phyloP scores from a whole-genome alignment of 768 basidiomycete genomes.

The Rhodosporidiobolus sp. region DNA sequence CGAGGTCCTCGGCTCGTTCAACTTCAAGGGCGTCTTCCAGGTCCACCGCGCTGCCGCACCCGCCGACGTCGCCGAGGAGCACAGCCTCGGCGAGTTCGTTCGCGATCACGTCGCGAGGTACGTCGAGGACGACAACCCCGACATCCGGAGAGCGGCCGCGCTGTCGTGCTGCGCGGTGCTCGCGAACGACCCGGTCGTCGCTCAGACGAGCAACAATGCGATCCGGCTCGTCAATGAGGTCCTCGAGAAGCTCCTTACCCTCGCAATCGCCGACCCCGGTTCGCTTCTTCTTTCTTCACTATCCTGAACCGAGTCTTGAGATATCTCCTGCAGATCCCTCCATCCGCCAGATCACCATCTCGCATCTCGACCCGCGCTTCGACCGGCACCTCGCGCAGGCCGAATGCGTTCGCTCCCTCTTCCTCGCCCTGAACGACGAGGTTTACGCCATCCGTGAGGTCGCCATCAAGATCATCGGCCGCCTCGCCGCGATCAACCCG shows the following conservation, averaged over 20 bases:
- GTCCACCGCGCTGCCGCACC: slow-evolving; percentile 10
- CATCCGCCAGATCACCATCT: slow-evolving; percentile 82
- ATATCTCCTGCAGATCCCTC: slow-evolving; percentile 58
- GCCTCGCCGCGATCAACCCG: slow-evolving; percentile 90
- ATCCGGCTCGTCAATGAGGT: slow-evolving; percentile 97
- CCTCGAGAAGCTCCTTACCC: slow-evolving; percentile 89
- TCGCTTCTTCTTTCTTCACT: slow-evolving; percentile 25
- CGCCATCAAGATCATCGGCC: slow-evolving; percentile 87
- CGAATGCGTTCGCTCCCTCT: slow-evolving; percentile 94
- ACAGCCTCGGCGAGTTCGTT: slow-evolving; percentile 92
- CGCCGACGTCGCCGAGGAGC: slow-evolving; percentile 57
- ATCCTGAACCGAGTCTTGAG: slow-evolving; percentile 14
- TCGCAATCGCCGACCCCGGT: slow-evolving; percentile 78
- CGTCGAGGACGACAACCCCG: slow-evolving; percentile 83
- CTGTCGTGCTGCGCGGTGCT: slow-evolving; percentile 87
- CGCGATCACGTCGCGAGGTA: slow-evolving; percentile 86
- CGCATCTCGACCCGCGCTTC: slow-evolving; percentile 83
- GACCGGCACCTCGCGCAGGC: slow-evolving; percentile 97
- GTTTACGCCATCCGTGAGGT: slow-evolving; percentile 86
- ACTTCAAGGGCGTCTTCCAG: slow-evolving; percentile 72
- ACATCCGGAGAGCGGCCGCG: slow-evolving; percentile 84
- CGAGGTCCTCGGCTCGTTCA: slow-evolving; percentile 80
- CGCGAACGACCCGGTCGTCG: slow-evolving; percentile 90
- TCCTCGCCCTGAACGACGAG: slow-evolving; percentile 96
- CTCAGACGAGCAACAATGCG: slow-evolving; percentile 90